A percentile compares a stretch with the other conserved stretches of the same genome.
Evolutionary conservation across 2,329 filamentous ascomycete species (phyloP).

Genomic region (Colletotrichum orchidophilum): DNA sequence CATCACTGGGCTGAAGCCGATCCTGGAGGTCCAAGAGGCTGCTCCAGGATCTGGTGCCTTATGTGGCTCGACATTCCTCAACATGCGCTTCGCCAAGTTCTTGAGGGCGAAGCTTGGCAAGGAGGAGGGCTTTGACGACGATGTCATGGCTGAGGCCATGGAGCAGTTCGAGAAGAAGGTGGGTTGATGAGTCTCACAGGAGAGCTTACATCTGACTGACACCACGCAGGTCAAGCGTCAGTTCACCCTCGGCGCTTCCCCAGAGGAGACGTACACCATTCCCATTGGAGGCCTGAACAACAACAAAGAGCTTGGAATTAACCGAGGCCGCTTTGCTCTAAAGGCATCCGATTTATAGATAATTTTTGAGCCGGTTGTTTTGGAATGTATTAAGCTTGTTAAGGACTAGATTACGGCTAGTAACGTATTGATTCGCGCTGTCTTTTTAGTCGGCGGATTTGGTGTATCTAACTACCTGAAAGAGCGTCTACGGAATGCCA

Average conservation of each 20-base stretch:
- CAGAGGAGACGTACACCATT: constrained; percentile 49
- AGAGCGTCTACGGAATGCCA: constrained; percentile 47
- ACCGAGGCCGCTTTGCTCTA: constrained; percentile 47
- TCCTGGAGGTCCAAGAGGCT: constrained; percentile 57
- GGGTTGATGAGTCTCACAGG: no score
- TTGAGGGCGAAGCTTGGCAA: constrained; percentile 54
- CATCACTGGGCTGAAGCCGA: constrained; percentile 53
- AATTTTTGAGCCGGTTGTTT: constrained; percentile 56
- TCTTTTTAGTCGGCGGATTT: constrained; percentile 60
- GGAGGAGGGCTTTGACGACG: constrained; percentile 53
- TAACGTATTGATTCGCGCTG: constrained; percentile 53
- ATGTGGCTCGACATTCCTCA: constrained; percentile 60
- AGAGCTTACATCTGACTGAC: constrained; percentile 39
- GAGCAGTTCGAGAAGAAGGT: constrained; percentile 54
- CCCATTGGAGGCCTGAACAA: constrained; percentile 45
- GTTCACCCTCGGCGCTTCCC: constrained; percentile 44
- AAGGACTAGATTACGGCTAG: constrained; percentile 54
- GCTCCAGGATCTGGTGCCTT: constrained; percentile 58
- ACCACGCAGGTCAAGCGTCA: constrained; percentile 41
- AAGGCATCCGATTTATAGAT: constrained; percentile 49
- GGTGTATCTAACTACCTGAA: constrained; percentile 58
- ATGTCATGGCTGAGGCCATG: constrained; percentile 50
- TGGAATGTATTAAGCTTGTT: constrained; percentile 53
- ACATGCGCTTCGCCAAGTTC: constrained; percentile 56
- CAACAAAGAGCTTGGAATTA: constrained; percentile 50